Percentiles rank a stretch among this genome's conserved stretches.
phyloP scores from a whole-genome alignment of 2,329 filamentous ascomycete species.

The Penicillium digitatum region DNA sequence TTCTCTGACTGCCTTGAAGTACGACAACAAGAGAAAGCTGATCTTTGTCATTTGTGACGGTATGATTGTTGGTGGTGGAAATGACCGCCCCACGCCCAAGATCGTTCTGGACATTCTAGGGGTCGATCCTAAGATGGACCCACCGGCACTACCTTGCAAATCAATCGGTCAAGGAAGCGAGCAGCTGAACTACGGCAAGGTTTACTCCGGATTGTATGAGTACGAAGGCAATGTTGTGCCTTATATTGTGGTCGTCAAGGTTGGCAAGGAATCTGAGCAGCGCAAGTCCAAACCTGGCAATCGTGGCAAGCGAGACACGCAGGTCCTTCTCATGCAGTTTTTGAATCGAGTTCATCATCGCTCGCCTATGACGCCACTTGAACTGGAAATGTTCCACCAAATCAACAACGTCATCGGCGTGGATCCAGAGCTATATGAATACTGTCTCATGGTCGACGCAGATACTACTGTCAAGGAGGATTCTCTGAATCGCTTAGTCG shows the following conservation, averaged over 20 bases:
- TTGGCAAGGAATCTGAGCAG: slow-evolving; percentile 95
- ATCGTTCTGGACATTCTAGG: slow-evolving; percentile 97
- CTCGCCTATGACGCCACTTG: slow-evolving; percentile 88
- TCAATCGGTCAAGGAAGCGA: slow-evolving; percentile 84
- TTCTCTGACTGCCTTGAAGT: slow-evolving; percentile 87
- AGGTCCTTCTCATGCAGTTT: slow-evolving; percentile 94
- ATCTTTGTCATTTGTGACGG: slow-evolving; percentile 90
- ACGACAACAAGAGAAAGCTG: slow-evolving; percentile 97
- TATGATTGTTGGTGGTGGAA: slow-evolving; percentile 99
- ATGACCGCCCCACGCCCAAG: slow-evolving; percentile 88
- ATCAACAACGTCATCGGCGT: slow-evolving; percentile 99
- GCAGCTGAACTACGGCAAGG: slow-evolving; percentile 96
- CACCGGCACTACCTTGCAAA: slow-evolving; percentile 89
- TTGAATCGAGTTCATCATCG: slow-evolving; percentile 96
- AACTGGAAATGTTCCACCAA: slow-evolving; percentile 97
- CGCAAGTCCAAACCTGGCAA: slow-evolving; percentile 89
- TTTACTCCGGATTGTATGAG: slow-evolving; percentile 96
- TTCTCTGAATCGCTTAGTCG: slow-evolving; percentile 85
- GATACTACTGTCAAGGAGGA: slow-evolving; percentile 93
- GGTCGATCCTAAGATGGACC: slow-evolving; percentile 94
- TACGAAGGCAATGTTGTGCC: slow-evolving; percentile 97
- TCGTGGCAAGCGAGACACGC: slow-evolving; percentile 96
- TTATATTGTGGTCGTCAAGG: slow-evolving; percentile 92
- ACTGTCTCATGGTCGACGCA: slow-evolving; percentile 94
- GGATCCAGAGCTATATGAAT: slow-evolving; percentile 95